Evolutionary conservation across 805 yeast species (phyloP), one percentile per base, ranked within the genome.

Genomic region (Saturnispora galanensis): DNA sequence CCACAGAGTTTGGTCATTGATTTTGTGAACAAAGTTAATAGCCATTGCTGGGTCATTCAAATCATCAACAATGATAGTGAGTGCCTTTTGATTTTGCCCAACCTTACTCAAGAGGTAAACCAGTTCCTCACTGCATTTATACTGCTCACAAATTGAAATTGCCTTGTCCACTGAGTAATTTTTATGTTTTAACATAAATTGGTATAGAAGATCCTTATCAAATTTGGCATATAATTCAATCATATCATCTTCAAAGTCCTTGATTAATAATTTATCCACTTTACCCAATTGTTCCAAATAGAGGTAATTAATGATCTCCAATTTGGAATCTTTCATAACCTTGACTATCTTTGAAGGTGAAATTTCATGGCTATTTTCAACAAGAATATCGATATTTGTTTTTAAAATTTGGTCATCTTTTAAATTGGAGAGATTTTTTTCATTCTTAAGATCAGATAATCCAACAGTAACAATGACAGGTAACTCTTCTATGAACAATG

Each of bases 1-100:
- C 95, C 96, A 88, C 10, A 87, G 65, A n/a, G 85, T 94, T 17
- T 68, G 61, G 53, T 87, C 94, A 41, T 79, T 77, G 47, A 76
- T 70, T 10, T 70, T 70, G 41, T 70, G 73, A 1, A 89, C 93
- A 69, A 88, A 93, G 13, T 71, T 72, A 18, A 93, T 83, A 0
- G 97, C 97, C 50, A 75, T 70, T 35, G 74, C 73, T 0, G 96
- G 90, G 57, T 90, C 93, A 44, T 81, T 71, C 42, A 89, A 64
- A 52, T 84, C 74, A 50, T 84, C 82, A 34, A 88, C 78, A 12
- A 93, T 87, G 36, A 93, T 66, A 46, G 69, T 73, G 53, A 90
- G 64, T 0, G 97, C 97, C 49, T 77, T 74, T 49, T 72, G 73
- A 46, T 80, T 77, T 52, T 84, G 84, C 1, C 98, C 97, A 21